Evolutionary conservation across 192 early-diverging fungal species (phyloP).

Genomic region (Pilobolus umbonatus): DNA sequence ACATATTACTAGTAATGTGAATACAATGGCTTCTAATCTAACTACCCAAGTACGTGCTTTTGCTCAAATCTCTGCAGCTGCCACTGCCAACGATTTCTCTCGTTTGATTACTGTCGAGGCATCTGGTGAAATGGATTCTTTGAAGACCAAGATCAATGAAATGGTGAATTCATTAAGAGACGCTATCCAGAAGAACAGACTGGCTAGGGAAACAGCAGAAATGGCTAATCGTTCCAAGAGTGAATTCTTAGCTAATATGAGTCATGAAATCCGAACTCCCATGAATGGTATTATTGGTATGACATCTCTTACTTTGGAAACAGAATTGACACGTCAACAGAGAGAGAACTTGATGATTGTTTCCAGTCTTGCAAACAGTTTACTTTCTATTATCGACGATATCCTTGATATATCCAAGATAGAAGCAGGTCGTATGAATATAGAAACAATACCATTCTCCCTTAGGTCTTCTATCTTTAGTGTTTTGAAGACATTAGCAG

Average conservation of each 20-base stretch:
- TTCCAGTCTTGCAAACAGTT: constrained; percentile 63
- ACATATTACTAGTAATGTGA: constrained; percentile 60
- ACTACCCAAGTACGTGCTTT: constrained; percentile 82
- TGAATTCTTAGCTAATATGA: constrained; percentile 65
- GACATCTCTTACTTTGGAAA: constrained; percentile 69
- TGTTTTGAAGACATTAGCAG: constrained; percentile 66
- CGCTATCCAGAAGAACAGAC: constrained; percentile 72
- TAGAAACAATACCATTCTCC: constrained; percentile 71
- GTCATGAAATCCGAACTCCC: constrained; percentile 73
- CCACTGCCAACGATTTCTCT: constrained; percentile 68
- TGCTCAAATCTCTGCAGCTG: constrained; percentile 70
- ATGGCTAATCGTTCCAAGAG: constrained; percentile 79
- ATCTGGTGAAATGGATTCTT: constrained; percentile 79
- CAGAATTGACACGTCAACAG: constrained; percentile 75
- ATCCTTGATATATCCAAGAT: constrained; percentile 84
- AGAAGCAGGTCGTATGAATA: constrained; percentile 78
- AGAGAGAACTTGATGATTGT: constrained; percentile 81
- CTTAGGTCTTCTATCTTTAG: constrained; percentile 58
- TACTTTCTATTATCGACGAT: constrained; percentile 77
- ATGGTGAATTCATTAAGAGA: constrained; percentile 78
- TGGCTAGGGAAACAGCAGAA: constrained; percentile 77
- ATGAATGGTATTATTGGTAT: constrained; percentile 82
- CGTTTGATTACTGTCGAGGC: constrained; percentile 74
- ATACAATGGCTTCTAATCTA: constrained; percentile 69
- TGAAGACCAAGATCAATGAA: constrained; percentile 81